Evolutionary conservation across 1,284 basidiomycete species (phyloP).

Genomic region (Sanghuangporus weigelae): DNA sequence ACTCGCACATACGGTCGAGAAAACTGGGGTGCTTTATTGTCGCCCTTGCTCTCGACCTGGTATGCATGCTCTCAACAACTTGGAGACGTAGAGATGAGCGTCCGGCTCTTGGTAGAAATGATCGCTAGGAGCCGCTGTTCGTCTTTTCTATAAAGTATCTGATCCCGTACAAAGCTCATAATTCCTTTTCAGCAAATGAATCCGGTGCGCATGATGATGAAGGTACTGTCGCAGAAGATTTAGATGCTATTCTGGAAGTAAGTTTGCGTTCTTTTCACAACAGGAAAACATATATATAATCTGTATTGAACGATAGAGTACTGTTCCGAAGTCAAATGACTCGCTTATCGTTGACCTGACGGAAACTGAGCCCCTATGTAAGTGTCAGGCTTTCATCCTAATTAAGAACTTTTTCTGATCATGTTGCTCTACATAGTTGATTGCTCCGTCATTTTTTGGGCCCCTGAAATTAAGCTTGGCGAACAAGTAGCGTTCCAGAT

Average conservation of each 20-base stretch:
- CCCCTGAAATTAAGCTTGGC: constrained; percentile 52
- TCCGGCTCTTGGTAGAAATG: constrained; percentile 76
- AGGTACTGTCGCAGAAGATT: constrained; percentile 52
- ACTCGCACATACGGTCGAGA: constrained; percentile 73
- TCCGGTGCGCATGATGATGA: constrained; percentile 28
- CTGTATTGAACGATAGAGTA: constrained; percentile 44
- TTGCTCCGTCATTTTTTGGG: constrained; percentile 66
- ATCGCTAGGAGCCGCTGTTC: constrained; percentile 42
- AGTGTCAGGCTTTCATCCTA: constrained; percentile 23
- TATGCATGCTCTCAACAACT: constrained; percentile 74
- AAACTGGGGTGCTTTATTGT: constrained; percentile 67
- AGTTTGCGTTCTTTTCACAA: neutral
- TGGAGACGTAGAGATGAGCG: constrained; percentile 69
- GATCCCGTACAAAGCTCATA: neutral
- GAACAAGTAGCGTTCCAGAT: constrained; percentile 70
- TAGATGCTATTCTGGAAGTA: constrained; percentile 67
- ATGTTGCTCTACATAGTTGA: constrained; percentile 52
- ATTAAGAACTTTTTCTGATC: constrained; percentile 4
- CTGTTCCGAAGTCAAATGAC: constrained; percentile 55
- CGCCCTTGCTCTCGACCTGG: constrained; percentile 70
- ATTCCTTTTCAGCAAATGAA: constrained; percentile 24
- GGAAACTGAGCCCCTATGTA: constrained; percentile 61
- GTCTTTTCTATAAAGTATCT: neutral
- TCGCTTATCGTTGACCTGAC: constrained; percentile 56
- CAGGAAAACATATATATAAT: neutral